These are phyloP conservation scores for Ustilago vetiveriae DNA, from an alignment of 1,284 basidiomycete species.

Conservation along the genomic window DNA sequence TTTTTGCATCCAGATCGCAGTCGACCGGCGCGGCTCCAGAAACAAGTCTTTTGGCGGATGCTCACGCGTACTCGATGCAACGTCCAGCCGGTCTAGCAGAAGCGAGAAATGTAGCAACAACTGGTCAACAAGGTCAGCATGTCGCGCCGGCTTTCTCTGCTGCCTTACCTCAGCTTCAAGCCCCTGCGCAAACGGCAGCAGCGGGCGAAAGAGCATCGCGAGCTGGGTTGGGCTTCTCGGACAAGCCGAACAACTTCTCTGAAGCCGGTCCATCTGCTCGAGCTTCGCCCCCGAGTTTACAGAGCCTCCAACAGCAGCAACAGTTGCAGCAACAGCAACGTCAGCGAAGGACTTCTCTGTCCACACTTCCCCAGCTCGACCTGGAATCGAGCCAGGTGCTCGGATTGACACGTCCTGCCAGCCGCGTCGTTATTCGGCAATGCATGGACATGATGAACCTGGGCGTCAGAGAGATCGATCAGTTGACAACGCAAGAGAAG, in stretches of 20 bases:
- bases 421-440: conserved; percentile 22
- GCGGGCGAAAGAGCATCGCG: neutral
- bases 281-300: neutral
- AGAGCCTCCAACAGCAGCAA: conserved; percentile 1
- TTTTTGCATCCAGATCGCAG: conserved; percentile 21
- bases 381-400: conserved; percentile 24
- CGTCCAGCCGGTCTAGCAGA: conserved; percentile 3
- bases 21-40: neutral
- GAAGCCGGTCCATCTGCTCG: neutral
- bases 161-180: neutral
- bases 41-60: conserved; percentile 5
- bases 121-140: neutral
- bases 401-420: conserved; percentile 18
- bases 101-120: neutral
- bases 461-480: conserved; percentile 21
- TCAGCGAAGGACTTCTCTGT: neutral
- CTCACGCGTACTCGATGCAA: conserved; percentile 5
- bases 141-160: neutral
- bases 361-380: conserved; percentile 12
- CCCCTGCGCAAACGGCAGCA: neutral
- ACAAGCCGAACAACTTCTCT: neutral
- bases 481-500: conserved; percentile 6
- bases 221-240: too few relatives aligned
- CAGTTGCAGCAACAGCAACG: conserved; percentile 1
- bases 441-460: conserved; percentile 50